Evolutionary conservation across 2,329 filamentous ascomycete species (phyloP), one percentile per base, ranked within the genome.

Genomic region (Bisporella sp.): DNA sequence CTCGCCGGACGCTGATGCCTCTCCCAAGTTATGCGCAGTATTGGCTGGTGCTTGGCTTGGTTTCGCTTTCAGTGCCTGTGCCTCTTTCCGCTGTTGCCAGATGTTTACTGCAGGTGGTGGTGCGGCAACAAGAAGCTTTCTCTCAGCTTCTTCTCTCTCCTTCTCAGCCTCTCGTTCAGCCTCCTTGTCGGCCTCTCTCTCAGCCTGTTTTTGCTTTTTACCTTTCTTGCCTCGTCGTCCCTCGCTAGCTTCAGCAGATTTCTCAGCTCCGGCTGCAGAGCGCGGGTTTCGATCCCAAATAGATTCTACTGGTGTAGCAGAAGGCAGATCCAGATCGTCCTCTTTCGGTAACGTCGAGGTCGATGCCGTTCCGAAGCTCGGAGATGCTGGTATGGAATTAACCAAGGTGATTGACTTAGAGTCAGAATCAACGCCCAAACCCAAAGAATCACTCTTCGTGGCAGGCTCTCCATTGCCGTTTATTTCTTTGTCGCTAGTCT

Each of bases 101-200:
- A 91, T 74, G 67, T 99, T 99, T 51, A 96, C 86, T 1, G 81
- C 68, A 1, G 93, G 93, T 41, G 87, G 76, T 31, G 89, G 86
- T 13, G 92, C 92, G 54, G 93, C 89, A 44, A 85, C 84, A 41
- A 96, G 74, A 54, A 73, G 69, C 42, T 81, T 71, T 59, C 78
- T 72, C 11, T 73, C 72, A 54, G 79, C 71, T 53, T 78, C 76
- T 58, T 79, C 79, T 59, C 83, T 79, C 57, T 83, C 81, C 42
- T 77, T 73, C 13, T 77, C 69, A 56, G 74, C 70, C 48, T 82
- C 78, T 48, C 74, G 74, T 60, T 74, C 78, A 52, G 74, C 67
- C 43, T 73, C 59, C 56, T 71, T 73, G 3, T 77, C 69, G 56
- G 74, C 71, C 48, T 82, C 78, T 48, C 74, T 74, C 50, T 64